These are phyloP conservation scores for Panicum virgatum DNA, from an alignment of 202 grass and related monocot species.

Conservation along the genomic window DNA sequence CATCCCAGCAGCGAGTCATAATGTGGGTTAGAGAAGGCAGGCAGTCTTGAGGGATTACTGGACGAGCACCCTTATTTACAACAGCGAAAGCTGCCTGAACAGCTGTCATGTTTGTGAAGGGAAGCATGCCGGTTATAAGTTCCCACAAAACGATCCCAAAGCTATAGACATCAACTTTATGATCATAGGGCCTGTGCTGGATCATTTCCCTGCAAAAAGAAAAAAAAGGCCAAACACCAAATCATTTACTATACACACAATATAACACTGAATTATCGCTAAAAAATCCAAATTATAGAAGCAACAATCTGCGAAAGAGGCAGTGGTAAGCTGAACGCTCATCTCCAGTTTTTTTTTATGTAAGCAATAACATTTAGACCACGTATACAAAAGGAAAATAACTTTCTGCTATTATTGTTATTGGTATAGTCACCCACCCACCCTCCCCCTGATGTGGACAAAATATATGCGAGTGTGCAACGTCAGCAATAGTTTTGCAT, in stretches of 20 bases:
- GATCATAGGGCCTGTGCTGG: slow-evolving; percentile 78
- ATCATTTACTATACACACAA: slow-evolving; percentile 9
- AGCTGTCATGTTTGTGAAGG: slow-evolving; percentile 79
- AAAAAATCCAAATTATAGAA: slow-evolving; percentile 24
- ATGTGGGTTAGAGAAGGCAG: slow-evolving; percentile 74
- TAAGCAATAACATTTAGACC: slow-evolving; percentile 18
- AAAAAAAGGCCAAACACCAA: background rate
- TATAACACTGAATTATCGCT: background rate
- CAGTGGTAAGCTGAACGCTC: background rate
- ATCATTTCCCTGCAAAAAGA: slow-evolving; percentile 76
- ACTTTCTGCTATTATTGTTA: background rate
- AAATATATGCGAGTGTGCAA: background rate
- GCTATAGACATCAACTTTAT: slow-evolving; percentile 88
- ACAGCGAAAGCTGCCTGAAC: slow-evolving; percentile 87
- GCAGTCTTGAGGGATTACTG: slow-evolving; percentile 72
- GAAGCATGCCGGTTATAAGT: slow-evolving; percentile 88
- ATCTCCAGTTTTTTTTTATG: background rate
- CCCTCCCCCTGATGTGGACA: background rate
- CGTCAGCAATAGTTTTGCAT: slow-evolving; percentile 10
- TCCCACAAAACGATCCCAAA: slow-evolving; percentile 83
- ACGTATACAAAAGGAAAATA: slow-evolving; percentile 17
- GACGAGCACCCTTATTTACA: slow-evolving; percentile 83
- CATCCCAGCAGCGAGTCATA: slow-evolving; percentile 93
- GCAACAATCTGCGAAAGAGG: background rate
- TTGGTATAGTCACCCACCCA: slow-evolving; percentile 9